phyloP scores from a whole-genome alignment of 1,139 yeast species.

The Geotrichum siamense region DNA sequence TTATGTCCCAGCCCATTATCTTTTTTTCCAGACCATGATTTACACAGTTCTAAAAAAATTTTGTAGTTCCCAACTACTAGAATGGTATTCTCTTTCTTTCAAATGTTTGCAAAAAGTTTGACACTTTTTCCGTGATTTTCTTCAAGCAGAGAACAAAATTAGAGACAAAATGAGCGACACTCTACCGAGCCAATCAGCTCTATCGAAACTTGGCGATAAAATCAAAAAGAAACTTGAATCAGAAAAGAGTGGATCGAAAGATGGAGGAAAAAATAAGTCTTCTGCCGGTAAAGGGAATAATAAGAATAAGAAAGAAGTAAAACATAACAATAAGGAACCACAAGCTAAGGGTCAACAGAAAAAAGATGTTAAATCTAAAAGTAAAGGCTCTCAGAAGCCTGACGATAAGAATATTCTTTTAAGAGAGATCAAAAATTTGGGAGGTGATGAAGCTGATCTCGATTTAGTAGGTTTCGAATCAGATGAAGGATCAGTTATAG shows the following conservation, averaged over 20 bases:
- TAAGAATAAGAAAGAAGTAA: conserved; percentile 14
- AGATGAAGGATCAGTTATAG: conserved; percentile 56
- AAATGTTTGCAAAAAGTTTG: no score
- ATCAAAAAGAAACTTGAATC: conserved; percentile 24
- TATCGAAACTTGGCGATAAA: conserved; percentile 30
- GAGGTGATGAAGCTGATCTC: conserved; percentile 14
- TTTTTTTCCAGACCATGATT: no score
- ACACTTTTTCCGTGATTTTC: no score
- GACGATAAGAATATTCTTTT: conserved; percentile 32
- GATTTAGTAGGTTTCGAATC: conserved; percentile 37
- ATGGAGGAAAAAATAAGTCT: background rate
- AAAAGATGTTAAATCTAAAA: conserved; percentile 11
- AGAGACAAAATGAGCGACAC: background rate
- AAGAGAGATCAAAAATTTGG: conserved; percentile 15
- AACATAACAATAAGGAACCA: background rate
- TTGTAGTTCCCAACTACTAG: no score
- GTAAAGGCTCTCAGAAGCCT: conserved; percentile 16
- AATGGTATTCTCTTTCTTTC: no score
- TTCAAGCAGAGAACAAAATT: no score
- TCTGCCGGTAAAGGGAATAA: background rate
- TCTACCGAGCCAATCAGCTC: conserved; percentile 21
- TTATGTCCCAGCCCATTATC: no score
- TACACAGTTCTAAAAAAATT: no score
- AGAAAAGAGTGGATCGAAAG: conserved; percentile 2
- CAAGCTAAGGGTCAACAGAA: conserved; percentile 3